These are phyloP conservation scores for Leishmania mexicana DNA, from an alignment of 208 protist genomes.

Conservation along the genomic window DNA sequence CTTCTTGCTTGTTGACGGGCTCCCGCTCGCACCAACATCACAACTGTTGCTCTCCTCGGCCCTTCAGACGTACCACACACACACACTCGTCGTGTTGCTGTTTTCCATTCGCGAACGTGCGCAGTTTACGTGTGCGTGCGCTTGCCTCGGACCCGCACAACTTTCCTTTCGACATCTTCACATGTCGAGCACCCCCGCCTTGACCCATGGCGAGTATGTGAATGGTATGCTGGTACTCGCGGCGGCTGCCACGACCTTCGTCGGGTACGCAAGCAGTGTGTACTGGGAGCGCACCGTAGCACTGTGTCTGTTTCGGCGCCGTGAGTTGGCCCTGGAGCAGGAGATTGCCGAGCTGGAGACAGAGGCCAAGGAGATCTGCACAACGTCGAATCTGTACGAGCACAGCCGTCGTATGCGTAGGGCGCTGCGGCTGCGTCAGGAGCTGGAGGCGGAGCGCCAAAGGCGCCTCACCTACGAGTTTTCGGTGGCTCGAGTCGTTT, in stretches of 20 bases:
- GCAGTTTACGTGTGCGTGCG: background rate
- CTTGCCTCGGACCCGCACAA: background rate
- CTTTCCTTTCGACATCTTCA: background rate
- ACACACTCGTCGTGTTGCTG: background rate
- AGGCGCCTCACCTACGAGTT: conserved; percentile 28
- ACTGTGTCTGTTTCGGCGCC: conserved; percentile 40
- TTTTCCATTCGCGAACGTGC: background rate
- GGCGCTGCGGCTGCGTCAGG: conserved; percentile 30
- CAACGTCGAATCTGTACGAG: conserved; percentile 36
- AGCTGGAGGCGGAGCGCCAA: conserved; percentile 34
- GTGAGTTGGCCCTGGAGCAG: conserved; percentile 43
- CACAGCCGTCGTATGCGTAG: conserved; percentile 44
- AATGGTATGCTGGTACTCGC: conserved; percentile 18
- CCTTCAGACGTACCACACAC: background rate
- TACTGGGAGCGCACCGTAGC: conserved; percentile 44
- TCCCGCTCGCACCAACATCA: too few species aligned
- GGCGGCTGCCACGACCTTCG: conserved; percentile 16
- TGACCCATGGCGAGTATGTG: conserved; percentile 22
- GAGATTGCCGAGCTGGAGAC: conserved; percentile 38
- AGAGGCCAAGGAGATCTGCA: conserved; percentile 39
- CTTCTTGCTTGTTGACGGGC: background rate
- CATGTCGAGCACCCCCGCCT: conserved; percentile 10
- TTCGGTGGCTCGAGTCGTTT: conserved; percentile 14
- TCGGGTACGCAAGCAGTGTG: conserved; percentile 41
- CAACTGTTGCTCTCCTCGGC: background rate